Evolutionary conservation across 805 yeast species (phyloP), one percentile per base, ranked within the genome.

Genomic region (Scheffersomyces spartinae): DNA sequence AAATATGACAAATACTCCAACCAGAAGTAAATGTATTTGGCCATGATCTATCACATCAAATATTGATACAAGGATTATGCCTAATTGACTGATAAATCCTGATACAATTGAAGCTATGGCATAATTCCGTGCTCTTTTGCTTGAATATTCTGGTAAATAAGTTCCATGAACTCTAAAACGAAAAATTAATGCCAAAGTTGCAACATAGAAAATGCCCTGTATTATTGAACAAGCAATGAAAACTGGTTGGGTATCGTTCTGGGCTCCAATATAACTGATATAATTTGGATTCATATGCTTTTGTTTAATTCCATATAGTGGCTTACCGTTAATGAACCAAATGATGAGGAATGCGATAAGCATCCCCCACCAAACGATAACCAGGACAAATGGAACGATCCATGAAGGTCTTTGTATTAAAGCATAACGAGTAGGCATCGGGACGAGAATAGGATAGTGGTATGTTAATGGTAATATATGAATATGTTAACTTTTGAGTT

Each of bases 331-430:
- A 3, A 60, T 65, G 2, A 79, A 70, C 96, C 96, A 86, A 36
- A 74, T 68, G 2, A 65, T 48, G 35, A 86, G 44, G 68, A 88
- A 56, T 4, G 94, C 82, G 4, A 78, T 74, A 7, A 86, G 67
- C 95, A 84, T 82, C 3, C 81, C 94, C 73, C 85, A 80, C 96
- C 96, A 86, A 9, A 74, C 76, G 2, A 74, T 49, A 26, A 71
- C 53, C 2, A 83, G 68, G 2, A 74, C 41, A 21, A 84, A 50
- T 3, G 95, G 95, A 18, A 85, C n/a, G n/a, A n/a, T n/a, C n/a
- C n/a, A n/a, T n/a, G n/a, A n/a, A n/a, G n/a, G n/a, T n/a, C n/a
- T n/a, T n/a, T n/a, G n/a, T n/a, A n/a, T n/a, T n/a, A n/a, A n/a
- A n/a, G n/a, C n/a, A n/a, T n/a, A n/a, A n/a, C n/a, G n/a, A n/a